These are phyloP conservation scores for Thalia dealbata DNA, from an alignment of 176 grass and related monocot species.

Conservation along the genomic window DNA sequence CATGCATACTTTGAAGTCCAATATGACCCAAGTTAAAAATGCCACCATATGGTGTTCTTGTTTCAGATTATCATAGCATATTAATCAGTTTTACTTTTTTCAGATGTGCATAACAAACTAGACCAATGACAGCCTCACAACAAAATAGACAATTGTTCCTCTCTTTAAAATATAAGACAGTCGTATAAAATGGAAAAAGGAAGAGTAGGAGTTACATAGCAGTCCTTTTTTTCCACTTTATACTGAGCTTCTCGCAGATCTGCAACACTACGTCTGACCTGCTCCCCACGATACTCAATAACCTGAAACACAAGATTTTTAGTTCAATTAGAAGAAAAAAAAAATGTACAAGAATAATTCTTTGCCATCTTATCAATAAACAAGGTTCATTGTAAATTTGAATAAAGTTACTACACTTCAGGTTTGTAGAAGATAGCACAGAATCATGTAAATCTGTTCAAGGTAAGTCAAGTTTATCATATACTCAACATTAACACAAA, in stretches of 20 bases:
- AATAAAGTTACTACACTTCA: no score
- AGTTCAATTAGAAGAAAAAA: slow-evolving; percentile 1
- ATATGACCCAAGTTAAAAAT: neutral
- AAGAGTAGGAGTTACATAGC: slow-evolving; percentile 57
- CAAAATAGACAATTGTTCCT: neutral
- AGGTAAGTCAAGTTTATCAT: no score
- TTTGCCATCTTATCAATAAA: no score
- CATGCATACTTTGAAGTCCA: neutral
- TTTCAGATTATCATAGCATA: neutral
- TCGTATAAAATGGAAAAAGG: neutral
- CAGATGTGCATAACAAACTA: neutral
- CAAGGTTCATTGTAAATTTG: no score
- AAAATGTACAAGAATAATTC: neutral
- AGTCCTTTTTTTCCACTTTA: slow-evolving; percentile 69
- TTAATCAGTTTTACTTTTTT: neutral
- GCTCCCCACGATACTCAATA: slow-evolving; percentile 88
- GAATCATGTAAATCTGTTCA: no score
- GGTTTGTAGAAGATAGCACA: no score
- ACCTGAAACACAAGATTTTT: slow-evolving; percentile 32
- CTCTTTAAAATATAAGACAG: neutral
- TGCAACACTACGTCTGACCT: slow-evolving; percentile 69
- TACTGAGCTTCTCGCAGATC: slow-evolving; percentile 86
- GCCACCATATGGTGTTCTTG: neutral
- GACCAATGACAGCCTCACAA: neutral
- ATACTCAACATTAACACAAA: neutral